Conservation (phyloP, 768 basidiomycete genomes). For the Naganishia randhawae region DNA sequence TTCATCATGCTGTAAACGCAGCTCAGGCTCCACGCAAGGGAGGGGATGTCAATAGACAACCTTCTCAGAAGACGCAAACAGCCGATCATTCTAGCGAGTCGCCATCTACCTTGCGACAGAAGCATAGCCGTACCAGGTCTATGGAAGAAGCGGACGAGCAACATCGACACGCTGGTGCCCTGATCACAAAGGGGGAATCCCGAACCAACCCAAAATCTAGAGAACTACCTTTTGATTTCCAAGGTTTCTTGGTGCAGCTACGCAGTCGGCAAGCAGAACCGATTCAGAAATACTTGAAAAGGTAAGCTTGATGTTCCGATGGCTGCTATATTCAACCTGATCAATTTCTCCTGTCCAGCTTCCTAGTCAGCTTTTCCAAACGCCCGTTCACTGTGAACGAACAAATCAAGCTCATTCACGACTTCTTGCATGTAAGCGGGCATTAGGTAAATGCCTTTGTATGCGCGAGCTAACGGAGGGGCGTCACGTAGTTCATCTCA, state of each 20-base stretch:
- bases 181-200: slow-evolving; percentile 10
- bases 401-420: slow-evolving; percentile 90
- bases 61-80: neutral
- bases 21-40: neutral
- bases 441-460: neutral
- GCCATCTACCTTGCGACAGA: neutral
- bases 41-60: slow-evolving; percentile 1
- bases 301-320: slow-evolving; percentile 58
- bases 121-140: neutral
- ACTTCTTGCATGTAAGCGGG: slow-evolving; percentile 73
- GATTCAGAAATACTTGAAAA: slow-evolving; percentile 89
- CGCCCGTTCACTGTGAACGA: slow-evolving; percentile 85
- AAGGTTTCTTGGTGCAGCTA: slow-evolving; percentile 92
- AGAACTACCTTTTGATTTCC: slow-evolving; percentile 71
- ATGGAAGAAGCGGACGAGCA: neutral
- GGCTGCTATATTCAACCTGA: neutral
- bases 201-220: slow-evolving; percentile 8
- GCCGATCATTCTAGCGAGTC: neutral
- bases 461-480: neutral
- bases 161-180: neutral
- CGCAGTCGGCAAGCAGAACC: slow-evolving; percentile 81
- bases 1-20: neutral
- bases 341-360: slow-evolving; percentile 56
- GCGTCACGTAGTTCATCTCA: slow-evolving; percentile 70
- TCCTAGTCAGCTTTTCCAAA: slow-evolving; percentile 88